These are phyloP conservation scores for Tetraselmis striata DNA, from an alignment of 139 green algal species.

Conservation along the genomic window DNA sequence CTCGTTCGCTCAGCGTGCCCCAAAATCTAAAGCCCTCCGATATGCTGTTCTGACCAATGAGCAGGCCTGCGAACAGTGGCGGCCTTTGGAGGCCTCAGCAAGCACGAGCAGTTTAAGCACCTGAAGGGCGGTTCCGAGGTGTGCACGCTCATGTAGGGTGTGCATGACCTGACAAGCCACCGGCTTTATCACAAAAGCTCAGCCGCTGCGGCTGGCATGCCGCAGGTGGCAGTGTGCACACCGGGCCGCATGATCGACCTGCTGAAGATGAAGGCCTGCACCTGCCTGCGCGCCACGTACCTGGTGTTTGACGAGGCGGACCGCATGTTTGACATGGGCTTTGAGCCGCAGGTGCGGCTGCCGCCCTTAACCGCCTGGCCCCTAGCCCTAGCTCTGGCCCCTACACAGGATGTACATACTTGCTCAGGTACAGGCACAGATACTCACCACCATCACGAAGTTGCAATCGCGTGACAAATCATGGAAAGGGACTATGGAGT, in stretches of 20 bases:
- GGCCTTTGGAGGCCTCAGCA: conserved; percentile 84
- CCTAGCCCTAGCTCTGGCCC: neutral
- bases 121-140: conserved; percentile 68
- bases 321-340: conserved; percentile 96
- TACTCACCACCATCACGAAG: conserved; percentile 9
- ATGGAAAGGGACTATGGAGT: too few relatives aligned
- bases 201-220: too few relatives aligned
- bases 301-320: conserved; percentile 92
- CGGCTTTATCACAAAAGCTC: too few relatives aligned
- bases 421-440: neutral
- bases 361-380: neutral
- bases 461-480: too few relatives aligned
- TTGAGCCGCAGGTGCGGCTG: conserved; percentile 74
- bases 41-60: too few relatives aligned
- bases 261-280: conserved; percentile 44
- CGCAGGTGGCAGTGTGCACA: conserved; percentile 77
- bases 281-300: neutral
- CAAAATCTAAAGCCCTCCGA: too few relatives aligned
- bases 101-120: conserved; percentile 91
- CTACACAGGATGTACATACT: conserved; percentile 15
- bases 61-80: conserved; percentile 27
- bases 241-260: conserved; percentile 83
- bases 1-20: too few relatives aligned
- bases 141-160: neutral
- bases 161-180: too few relatives aligned